phyloP scores from a whole-genome alignment of 2,329 filamentous ascomycete genomes.

The Phoma herbarum region DNA sequence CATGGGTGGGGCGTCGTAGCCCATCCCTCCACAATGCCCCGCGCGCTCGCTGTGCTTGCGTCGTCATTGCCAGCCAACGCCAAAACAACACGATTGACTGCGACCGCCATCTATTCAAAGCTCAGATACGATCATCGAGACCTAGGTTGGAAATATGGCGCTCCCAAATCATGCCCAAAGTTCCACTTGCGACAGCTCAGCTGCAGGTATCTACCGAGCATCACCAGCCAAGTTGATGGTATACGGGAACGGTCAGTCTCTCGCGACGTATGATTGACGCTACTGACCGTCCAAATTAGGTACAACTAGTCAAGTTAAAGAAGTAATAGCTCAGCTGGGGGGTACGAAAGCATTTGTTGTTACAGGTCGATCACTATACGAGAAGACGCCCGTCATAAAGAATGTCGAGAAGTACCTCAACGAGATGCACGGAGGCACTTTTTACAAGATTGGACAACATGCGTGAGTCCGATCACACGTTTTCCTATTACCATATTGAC shows the following conservation, averaged over 20 bases:
- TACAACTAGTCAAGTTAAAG: constrained; percentile 44
- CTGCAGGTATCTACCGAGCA: constrained; percentile 48
- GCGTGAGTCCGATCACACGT: constrained; percentile 56
- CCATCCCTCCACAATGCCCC: constrained; percentile 5
- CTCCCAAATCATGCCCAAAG: constrained; percentile 41
- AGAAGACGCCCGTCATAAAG: constrained; percentile 63
- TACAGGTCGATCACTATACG: constrained; percentile 63
- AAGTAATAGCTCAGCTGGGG: constrained; percentile 46
- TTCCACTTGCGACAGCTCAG: constrained; percentile 41
- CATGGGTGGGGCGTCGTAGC: background rate
- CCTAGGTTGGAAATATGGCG: constrained; percentile 32
- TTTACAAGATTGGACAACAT: constrained; percentile 64
- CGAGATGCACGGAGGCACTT: constrained; percentile 61
- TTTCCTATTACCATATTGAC: constrained; percentile 21
- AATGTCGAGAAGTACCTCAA: constrained; percentile 61
- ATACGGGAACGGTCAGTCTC: constrained; percentile 44
- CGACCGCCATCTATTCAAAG: background rate
- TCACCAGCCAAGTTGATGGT: constrained; percentile 51
- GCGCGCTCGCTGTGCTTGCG: background rate
- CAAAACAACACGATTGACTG: constrained; percentile 1
- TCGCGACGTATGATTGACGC: background rate
- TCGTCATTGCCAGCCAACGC: constrained; percentile 3
- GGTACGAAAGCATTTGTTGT: constrained; percentile 64
- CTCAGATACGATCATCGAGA: background rate
- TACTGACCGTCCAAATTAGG: constrained; percentile 30